Evolutionary conservation across 257 asterid species (phyloP), one percentile per base, ranked within the genome.

Genomic region (Nicotiana paniculata): DNA sequence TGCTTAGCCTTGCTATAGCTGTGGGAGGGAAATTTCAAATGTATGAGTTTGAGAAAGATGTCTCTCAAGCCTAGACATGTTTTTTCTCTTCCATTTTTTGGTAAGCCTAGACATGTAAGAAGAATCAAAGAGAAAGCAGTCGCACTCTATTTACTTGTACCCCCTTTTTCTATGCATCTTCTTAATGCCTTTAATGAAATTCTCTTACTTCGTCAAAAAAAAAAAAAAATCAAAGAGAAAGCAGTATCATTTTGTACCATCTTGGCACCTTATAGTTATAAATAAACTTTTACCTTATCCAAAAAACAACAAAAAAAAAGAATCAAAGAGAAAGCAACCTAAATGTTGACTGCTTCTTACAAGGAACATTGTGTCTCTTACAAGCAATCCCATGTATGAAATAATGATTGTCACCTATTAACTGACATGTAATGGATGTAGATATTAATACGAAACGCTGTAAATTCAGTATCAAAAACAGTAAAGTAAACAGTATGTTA

Each of bases 1-100:
- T 92, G 94, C 82, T 96, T 94, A 85, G 99, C 98, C 84, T 87
- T 91, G 90, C 92, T 92, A 88, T 96, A 96, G 91, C 97, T 94
- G 18, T 24, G 9, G 8, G 33, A 74, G 62, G 48, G 18, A 26
- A 53, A 48, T 74, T 74, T 33, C 26, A 74, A 26, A 6, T 48
- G 4, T 7, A 46, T 48, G 43, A 26, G 79, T 74, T 51, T 24
- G 63, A 74, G 24, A 74, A 74, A 74, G 79, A 74, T 6, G 79
- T 6, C 7, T 74, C 24, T 74, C 59, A 24, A 72, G 21, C 58
- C 59, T 72, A 72, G n/a, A 24, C 21, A 72, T 43, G 21, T 46
- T 43, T 8, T 43, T 43, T 32, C 8, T 43, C 11, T 43, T 43
- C 51, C 51, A 43, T 43, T 43, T 43, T 43, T 43, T 43, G 51